Percentiles rank a stretch among this genome's conserved stretches.
These are phyloP conservation scores for Trichoderma semiorbis DNA, from an alignment of 2,329 filamentous ascomycete species.

Conservation along the genomic window DNA sequence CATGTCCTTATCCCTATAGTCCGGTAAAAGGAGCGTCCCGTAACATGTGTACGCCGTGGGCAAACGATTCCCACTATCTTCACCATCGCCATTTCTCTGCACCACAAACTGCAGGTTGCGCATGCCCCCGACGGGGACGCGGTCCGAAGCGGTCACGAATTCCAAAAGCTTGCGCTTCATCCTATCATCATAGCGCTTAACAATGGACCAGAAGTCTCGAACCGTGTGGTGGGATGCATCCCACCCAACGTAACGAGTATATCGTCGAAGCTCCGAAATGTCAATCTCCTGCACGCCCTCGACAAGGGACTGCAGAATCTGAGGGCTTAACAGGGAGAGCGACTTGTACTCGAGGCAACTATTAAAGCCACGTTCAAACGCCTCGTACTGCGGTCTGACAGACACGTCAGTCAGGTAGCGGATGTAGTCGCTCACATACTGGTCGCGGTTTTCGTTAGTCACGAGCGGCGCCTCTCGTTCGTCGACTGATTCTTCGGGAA, in stretches of 20 bases:
- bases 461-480: constrained; percentile 64
- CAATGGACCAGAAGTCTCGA: constrained; percentile 78
- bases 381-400: constrained; percentile 70
- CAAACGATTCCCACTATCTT: constrained; percentile 53
- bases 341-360: constrained; percentile 69
- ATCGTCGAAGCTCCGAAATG: constrained; percentile 65
- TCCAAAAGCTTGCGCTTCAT: constrained; percentile 78
- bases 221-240: constrained; percentile 66
- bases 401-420: constrained; percentile 77
- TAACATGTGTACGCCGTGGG: constrained; percentile 94
- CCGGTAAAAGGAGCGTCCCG: constrained; percentile 78
- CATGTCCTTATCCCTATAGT: constrained; percentile 69
- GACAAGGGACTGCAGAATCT: constrained; percentile 70
- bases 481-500: constrained; percentile 5
- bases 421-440: constrained; percentile 82
- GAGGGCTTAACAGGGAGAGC: constrained; percentile 67
- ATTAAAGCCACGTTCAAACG: constrained; percentile 78
- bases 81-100: constrained; percentile 68
- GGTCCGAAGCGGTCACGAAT: constrained; percentile 91
- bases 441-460: constrained; percentile 72
- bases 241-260: constrained; percentile 80
- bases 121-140: constrained; percentile 83
- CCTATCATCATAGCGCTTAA: constrained; percentile 61
- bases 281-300: constrained; percentile 84
- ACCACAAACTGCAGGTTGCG: constrained; percentile 79